Conservation (phyloP, 257 asterid species). For the Nicotiana sylvestris region DNA sequence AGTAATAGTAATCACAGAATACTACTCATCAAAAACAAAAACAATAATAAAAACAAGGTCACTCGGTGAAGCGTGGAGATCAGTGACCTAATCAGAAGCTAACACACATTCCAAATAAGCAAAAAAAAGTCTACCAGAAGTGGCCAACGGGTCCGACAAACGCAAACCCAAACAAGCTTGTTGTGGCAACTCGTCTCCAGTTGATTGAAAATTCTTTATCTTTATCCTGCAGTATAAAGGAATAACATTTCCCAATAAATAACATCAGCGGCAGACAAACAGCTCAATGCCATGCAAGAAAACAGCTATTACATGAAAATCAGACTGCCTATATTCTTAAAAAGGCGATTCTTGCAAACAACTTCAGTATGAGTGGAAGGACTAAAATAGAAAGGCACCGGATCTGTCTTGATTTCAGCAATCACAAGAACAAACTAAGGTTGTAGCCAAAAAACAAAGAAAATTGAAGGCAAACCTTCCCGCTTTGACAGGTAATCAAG, state of each 20-base stretch:
- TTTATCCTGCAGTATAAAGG: slow-evolving; percentile 36
- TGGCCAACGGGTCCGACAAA: slow-evolving; percentile 95
- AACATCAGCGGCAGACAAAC: not conserved
- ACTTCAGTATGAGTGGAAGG: not conserved
- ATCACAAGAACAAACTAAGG: not conserved
- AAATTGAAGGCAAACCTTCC: not conserved
- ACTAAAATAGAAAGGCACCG: not conserved
- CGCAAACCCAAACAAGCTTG: slow-evolving; percentile 79
- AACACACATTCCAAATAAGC: not conserved
- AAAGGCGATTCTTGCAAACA: not conserved
- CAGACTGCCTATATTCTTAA: not conserved
- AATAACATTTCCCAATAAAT: not conserved
- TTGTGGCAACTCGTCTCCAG: slow-evolving; percentile 84
- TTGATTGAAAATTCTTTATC: slow-evolving; percentile 55
- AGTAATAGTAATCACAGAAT: not conserved
- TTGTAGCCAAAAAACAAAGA: not conserved
- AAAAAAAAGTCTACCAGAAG: slow-evolving; percentile 59
- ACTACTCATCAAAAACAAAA: not conserved
- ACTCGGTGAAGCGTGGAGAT: not conserved
- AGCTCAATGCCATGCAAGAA: not conserved
- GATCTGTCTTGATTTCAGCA: not conserved
- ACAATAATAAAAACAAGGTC: not conserved
- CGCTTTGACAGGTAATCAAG: not conserved
- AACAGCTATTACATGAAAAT: not conserved
- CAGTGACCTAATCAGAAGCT: not conserved